phyloP scores from a whole-genome alignment of 352 stramenopile genomes.

The Blastocystis hominis region DNA sequence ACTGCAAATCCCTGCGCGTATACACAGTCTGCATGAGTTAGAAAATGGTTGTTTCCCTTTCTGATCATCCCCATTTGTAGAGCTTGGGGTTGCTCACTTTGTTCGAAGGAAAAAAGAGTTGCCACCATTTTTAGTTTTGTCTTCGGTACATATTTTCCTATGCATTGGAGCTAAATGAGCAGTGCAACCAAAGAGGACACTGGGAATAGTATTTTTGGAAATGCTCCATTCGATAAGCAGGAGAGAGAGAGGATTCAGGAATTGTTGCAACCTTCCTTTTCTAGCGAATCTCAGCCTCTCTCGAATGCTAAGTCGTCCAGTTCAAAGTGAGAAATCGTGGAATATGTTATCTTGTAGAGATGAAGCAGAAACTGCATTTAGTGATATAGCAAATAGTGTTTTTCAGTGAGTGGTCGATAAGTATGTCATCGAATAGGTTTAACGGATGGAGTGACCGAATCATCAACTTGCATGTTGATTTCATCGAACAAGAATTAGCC shows the following conservation, averaged over 20 bases:
- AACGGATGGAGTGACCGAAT: slow-evolving; percentile 54
- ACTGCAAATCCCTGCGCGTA: not conserved
- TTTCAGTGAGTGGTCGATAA: not conserved
- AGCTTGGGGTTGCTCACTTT: not conserved
- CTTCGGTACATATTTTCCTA: not conserved
- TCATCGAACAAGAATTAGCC: slow-evolving; percentile 7
- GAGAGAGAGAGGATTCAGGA: not conserved
- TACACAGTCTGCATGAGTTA: no score
- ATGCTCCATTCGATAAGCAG: not conserved
- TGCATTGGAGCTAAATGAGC: not conserved
- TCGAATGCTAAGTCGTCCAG: not conserved
- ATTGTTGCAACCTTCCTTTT: not conserved
- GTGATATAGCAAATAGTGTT: not conserved
- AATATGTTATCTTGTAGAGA: not conserved
- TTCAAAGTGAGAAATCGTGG: not conserved
- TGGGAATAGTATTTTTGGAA: not conserved
- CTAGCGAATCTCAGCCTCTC: not conserved
- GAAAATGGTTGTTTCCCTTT: no score
- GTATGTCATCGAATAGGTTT: not conserved
- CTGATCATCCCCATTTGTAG: no score
- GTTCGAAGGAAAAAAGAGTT: not conserved
- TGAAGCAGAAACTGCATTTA: not conserved
- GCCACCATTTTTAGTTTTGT: not conserved
- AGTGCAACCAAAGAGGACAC: not conserved
- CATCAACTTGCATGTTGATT: slow-evolving; percentile 45